Conservation (phyloP, 2,329 filamentous ascomycete species). For the Grosmannia huntii region DNA sequence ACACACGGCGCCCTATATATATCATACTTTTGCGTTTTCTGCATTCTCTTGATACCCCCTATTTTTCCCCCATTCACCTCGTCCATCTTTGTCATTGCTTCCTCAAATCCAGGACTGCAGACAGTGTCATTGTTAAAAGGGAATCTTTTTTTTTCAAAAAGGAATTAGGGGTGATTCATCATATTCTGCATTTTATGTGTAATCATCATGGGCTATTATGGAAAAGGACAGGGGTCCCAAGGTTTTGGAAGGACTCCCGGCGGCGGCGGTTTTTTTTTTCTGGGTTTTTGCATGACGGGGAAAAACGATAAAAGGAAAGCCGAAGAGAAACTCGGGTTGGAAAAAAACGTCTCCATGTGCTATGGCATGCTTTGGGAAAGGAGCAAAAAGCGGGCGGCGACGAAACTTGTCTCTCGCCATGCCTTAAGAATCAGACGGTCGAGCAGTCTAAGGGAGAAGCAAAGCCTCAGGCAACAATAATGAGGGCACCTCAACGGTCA, state of each 20-base stretch:
- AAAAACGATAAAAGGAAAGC: neutral
- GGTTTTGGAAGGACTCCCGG: neutral
- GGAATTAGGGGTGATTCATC: neutral
- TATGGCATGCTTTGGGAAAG: neutral
- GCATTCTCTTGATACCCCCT: conserved; percentile 3
- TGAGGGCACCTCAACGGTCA: neutral
- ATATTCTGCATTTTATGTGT: neutral
- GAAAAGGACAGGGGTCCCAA: neutral
- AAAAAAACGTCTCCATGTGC: neutral
- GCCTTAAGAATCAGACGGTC: neutral
- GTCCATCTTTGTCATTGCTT: neutral
- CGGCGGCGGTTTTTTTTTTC: neutral
- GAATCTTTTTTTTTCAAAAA: neutral
- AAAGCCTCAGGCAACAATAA: neutral
- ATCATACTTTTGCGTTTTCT: neutral
- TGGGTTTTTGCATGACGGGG: neutral
- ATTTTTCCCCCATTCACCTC: neutral
- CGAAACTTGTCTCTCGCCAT: neutral
- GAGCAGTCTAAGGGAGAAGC: neutral
- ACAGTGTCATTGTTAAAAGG: neutral
- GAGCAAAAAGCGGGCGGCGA: neutral
- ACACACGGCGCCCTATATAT: neutral
- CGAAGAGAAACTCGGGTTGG: neutral
- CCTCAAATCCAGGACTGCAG: neutral
- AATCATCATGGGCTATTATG: neutral